Evolutionary conservation across 164 flowering plant species (phyloP).

Genomic region (Liquidambar formosana): DNA sequence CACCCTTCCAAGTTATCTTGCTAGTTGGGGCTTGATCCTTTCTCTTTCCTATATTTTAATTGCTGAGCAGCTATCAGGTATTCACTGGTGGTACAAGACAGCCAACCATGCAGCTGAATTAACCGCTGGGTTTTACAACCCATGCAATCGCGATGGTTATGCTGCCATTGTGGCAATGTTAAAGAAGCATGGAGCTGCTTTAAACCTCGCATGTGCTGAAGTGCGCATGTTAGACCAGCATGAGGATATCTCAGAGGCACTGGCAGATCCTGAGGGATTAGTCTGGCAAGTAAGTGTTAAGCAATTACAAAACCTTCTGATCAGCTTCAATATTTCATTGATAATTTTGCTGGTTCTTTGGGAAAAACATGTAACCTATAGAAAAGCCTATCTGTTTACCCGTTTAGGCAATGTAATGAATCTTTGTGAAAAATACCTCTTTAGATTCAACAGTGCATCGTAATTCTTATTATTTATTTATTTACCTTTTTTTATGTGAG

Average conservation of each 20-base stretch:
- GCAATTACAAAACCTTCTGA: background rate
- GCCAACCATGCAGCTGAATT: conserved; percentile 95
- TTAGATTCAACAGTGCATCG: background rate
- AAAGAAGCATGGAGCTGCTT: conserved; percentile 72
- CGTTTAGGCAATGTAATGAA: background rate
- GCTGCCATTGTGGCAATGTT: conserved; percentile 66
- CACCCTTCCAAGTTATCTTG: background rate
- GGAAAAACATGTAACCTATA: too few species aligned
- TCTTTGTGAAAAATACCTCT: background rate
- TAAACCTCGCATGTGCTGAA: conserved; percentile 68
- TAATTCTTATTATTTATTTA: background rate
- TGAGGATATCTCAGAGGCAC: conserved; percentile 61
- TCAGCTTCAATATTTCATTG: background rate
- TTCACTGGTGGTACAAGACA: conserved; percentile 98
- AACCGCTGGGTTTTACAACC: conserved; percentile 87
- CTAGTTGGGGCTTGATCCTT: conserved; percentile 12
- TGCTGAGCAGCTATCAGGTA: conserved; percentile 72
- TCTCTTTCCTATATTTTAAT: conserved; percentile 23
- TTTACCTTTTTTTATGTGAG: background rate
- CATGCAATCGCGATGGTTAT: conserved; percentile 91
- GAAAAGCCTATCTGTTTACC: background rate
- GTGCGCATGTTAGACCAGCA: conserved; percentile 55
- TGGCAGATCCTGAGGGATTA: conserved; percentile 84
- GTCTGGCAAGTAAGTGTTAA: conserved; percentile 76
- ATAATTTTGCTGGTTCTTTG: background rate